Evolutionary conservation across 176 grass and related monocot genomes (phyloP).

Genomic region (Triticum turgidum): DNA sequence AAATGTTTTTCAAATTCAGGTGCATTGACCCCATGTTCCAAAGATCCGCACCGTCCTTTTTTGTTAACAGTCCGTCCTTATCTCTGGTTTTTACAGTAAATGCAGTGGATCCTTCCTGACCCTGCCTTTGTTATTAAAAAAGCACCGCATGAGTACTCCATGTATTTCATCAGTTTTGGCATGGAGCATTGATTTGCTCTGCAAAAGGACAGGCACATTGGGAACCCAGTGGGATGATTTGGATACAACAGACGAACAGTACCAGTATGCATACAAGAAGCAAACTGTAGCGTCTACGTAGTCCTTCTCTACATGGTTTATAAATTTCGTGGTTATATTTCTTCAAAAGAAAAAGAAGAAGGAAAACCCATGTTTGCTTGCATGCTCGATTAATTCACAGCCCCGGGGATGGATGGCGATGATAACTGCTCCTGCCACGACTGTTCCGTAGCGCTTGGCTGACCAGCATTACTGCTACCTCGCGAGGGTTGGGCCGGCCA

Average conservation of each 20-base stretch:
- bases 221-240: background rate
- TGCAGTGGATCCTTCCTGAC: too few relatives aligned
- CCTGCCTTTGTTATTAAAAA: too few relatives aligned
- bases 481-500: constrained; percentile 15
- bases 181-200: background rate
- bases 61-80: too few relatives aligned
- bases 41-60: too few relatives aligned
- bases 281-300: background rate
- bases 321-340: too few relatives aligned
- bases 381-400: background rate
- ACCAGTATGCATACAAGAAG: background rate
- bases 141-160: background rate
- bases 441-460: constrained; percentile 27
- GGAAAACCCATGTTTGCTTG: too few relatives aligned
- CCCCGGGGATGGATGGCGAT: background rate
- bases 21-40: too few relatives aligned
- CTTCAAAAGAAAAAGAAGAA: too few relatives aligned
- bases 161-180: constrained; percentile 24
- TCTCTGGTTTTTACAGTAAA: too few relatives aligned
- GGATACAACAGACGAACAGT: background rate
- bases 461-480: background rate
- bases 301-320: too few relatives aligned
- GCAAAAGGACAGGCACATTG: background rate
- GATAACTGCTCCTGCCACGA: background rate
- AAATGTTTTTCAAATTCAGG: too few relatives aligned